phyloP scores from a whole-genome alignment of 2,329 filamentous ascomycete genomes.

The Zarea fungicola region DNA sequence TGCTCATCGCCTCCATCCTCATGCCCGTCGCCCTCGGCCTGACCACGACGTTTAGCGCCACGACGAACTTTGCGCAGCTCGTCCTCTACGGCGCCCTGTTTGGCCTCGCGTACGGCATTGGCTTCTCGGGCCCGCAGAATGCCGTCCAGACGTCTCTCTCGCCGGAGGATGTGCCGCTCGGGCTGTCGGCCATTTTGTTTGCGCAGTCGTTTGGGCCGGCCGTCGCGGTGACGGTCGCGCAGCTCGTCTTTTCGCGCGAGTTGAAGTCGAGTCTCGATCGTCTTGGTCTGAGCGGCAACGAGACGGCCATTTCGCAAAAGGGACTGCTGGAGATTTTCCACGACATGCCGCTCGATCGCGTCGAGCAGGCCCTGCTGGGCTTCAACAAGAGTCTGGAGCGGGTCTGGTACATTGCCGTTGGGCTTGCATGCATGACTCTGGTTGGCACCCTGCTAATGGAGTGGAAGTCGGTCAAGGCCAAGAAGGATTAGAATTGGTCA shows the following conservation, averaged over 20 bases:
- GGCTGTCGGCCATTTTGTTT: conserved; percentile 20
- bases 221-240: conserved; percentile 15
- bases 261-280: conserved; percentile 11
- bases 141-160: conserved; percentile 34
- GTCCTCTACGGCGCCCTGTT: conserved; percentile 34
- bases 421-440: conserved; percentile 19
- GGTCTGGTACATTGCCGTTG: conserved; percentile 21
- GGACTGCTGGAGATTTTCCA: conserved; percentile 5
- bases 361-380: not conserved
- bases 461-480: conserved; percentile 24
- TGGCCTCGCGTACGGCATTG: conserved; percentile 33
- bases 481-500: conserved; percentile 5
- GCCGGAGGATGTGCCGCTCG: conserved; percentile 16
- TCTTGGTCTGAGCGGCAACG: not conserved
- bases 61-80: conserved; percentile 29
- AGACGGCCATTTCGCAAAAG: not conserved
- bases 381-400: conserved; percentile 15
- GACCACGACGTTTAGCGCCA: conserved; percentile 30
- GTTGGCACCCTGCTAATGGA: conserved; percentile 22
- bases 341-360: not conserved
- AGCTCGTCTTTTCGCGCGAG: conserved; percentile 17
- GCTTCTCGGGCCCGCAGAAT: conserved; percentile 34
- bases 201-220: conserved; percentile 19
- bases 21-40: conserved; percentile 29
- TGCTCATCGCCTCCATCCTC: conserved; percentile 27